A percentile compares a stretch with the other conserved stretches of the same genome.
phyloP scores from a whole-genome alignment of 139 green algal genomes.

The Micractinium conductrix region DNA sequence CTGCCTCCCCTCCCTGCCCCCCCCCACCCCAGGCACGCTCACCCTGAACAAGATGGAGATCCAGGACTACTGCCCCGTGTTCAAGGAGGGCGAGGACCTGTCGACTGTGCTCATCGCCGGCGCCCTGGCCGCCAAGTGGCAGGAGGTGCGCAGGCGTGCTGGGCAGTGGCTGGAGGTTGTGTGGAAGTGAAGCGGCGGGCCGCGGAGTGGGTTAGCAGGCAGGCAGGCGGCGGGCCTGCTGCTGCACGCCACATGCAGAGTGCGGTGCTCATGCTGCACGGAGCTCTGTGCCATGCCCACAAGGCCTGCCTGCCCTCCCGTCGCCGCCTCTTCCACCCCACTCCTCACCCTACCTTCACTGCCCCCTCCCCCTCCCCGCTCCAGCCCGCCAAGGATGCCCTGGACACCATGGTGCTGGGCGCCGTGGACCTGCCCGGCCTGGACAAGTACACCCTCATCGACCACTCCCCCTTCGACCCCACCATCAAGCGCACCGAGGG shows the following conservation, averaged over 20 bases:
- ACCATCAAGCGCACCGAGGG: constrained; percentile 87
- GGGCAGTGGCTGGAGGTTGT: too few species aligned
- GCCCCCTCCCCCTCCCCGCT: not conserved
- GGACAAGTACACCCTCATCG: constrained; percentile 53
- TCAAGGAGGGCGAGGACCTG: constrained; percentile 48
- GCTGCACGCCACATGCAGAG: not conserved
- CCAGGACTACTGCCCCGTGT: constrained; percentile 81
- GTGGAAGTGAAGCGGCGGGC: too few species aligned
- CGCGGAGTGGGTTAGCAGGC: too few species aligned
- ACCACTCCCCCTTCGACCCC: constrained; percentile 92
- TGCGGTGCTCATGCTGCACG: too few species aligned
- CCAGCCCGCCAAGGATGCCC: constrained; percentile 77
- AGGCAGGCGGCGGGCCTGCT: too few species aligned
- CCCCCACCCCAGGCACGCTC: constrained; percentile 68
- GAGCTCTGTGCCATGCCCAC: too few species aligned
- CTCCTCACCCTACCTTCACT: not conserved
- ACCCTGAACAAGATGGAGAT: constrained; percentile 94
- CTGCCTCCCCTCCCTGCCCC: not conserved
- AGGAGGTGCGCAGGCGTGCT: constrained; percentile 61
- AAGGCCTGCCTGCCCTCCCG: not conserved
- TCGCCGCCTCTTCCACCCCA: not conserved
- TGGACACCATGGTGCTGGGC: constrained; percentile 85
- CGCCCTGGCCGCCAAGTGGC: constrained; percentile 86
- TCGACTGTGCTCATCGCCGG: constrained; percentile 63
- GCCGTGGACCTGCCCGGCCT: constrained; percentile 61